Evolutionary conservation across 768 basidiomycete genomes (phyloP).

Genomic region (Boletus barrowsii): DNA sequence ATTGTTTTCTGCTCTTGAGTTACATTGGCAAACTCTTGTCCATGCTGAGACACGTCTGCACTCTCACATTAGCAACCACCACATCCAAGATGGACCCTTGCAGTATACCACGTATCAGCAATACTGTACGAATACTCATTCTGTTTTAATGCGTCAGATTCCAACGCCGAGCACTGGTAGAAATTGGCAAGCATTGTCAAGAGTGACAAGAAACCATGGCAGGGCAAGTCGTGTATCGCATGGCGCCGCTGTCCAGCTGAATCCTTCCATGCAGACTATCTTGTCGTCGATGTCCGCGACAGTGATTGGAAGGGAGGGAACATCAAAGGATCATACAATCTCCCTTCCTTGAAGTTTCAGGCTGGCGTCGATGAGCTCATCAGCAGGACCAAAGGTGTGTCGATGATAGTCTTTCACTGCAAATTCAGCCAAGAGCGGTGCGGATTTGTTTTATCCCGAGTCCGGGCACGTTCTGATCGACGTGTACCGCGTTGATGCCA

Average conservation of each 20-base stretch:
- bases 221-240: conserved; percentile 23
- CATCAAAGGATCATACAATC: conserved; percentile 60
- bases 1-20: conserved; percentile 2
- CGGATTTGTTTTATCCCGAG: conserved; percentile 16
- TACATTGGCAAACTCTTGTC: not conserved
- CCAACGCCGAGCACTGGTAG: conserved; percentile 37
- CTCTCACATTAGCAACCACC: not conserved
- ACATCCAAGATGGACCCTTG: conserved; percentile 15
- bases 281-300: conserved; percentile 84
- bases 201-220: conserved; percentile 52
- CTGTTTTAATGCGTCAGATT: conserved; percentile 3
- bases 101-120: conserved; percentile 19
- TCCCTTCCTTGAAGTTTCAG: conserved; percentile 61
- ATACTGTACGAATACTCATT: conserved; percentile 15
- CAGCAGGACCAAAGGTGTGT: conserved; percentile 55
- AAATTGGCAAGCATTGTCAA: conserved; percentile 70
- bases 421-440: conserved; percentile 74
- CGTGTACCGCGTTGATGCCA: conserved; percentile 22
- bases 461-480: conserved; percentile 5
- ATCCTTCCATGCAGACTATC: conserved; percentile 45
- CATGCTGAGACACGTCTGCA: conserved; percentile 7
- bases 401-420: conserved; percentile 75
- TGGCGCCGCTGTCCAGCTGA: not conserved
- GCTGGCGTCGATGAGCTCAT: conserved; percentile 57
- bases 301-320: conserved; percentile 78